These are phyloP conservation scores for cucumber (Cucumis sativus) DNA, from an alignment of 306 rosid genomes.

Conservation along the genomic window Cucumber_9930_V3 NC_026655.2:9883501-9884000, in stretches of 20 bases:
- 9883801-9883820: constrained; percentile 32
- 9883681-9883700: constrained; percentile 18
- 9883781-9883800: constrained; percentile 53
- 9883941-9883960: constrained; percentile 53
- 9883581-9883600: too few relatives aligned
- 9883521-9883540: too few relatives aligned
- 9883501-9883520: too few relatives aligned
- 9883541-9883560: too few relatives aligned
- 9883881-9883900: constrained; percentile 38
- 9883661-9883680: neutral
- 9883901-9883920: constrained; percentile 33
- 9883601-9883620: too few relatives aligned
- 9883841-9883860: constrained; percentile 33
- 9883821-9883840: constrained; percentile 24
- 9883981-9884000: constrained; percentile 40
- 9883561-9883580: too few relatives aligned
- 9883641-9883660: neutral
- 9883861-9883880: constrained; percentile 62
- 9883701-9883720: neutral
- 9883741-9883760: constrained; percentile 34
- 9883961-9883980: constrained; percentile 53
- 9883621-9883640: too few relatives aligned
- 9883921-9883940: constrained; percentile 36
- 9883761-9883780: constrained; percentile 72
- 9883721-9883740: neutral